Evolutionary conservation across 1,284 basidiomycete species (phyloP).

Genomic region (Heterobasidion occidentale): DNA sequence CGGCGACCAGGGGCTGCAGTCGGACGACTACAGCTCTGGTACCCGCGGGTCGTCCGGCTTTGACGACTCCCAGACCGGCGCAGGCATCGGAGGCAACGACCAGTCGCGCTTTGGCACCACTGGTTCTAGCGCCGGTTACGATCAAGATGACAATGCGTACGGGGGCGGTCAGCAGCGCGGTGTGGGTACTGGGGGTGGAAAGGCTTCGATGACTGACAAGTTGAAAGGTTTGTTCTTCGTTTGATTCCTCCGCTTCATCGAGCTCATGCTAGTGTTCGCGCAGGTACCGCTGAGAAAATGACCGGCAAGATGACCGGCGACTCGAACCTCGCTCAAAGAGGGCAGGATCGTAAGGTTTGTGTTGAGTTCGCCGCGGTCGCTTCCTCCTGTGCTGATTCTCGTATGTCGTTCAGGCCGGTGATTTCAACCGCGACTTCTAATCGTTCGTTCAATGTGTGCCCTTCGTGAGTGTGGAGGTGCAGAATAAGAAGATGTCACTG

Average conservation of each 20-base stretch:
- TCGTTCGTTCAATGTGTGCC: no score
- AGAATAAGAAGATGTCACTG: no score
- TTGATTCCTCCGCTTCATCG: neutral
- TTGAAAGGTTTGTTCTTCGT: slow-evolving; percentile 5
- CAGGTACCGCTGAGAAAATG: slow-evolving; percentile 10
- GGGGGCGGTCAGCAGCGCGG: neutral
- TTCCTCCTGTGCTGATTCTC: neutral
- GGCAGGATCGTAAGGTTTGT: slow-evolving; percentile 9
- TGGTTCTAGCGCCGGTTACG: slow-evolving; percentile 1
- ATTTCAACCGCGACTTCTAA: neutral
- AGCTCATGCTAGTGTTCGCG: neutral
- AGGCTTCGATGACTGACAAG: slow-evolving; percentile 2
- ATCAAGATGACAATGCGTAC: neutral
- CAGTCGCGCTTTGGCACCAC: neutral
- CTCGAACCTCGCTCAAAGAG: slow-evolving; percentile 4
- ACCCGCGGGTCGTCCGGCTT: neutral
- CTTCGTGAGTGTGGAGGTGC: no score
- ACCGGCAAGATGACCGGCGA: slow-evolving; percentile 8
- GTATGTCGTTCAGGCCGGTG: no score
- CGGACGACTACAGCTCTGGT: neutral
- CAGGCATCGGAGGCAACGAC: neutral
- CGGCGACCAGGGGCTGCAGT: neutral
- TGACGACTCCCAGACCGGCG: neutral
- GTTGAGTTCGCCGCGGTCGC: neutral
- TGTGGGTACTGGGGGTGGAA: neutral